Percentiles rank a stretch among this genome's conserved stretches.
phyloP scores from a whole-genome alignment of 805 yeast genomes.

The Jamesozyma hellenica region DNA sequence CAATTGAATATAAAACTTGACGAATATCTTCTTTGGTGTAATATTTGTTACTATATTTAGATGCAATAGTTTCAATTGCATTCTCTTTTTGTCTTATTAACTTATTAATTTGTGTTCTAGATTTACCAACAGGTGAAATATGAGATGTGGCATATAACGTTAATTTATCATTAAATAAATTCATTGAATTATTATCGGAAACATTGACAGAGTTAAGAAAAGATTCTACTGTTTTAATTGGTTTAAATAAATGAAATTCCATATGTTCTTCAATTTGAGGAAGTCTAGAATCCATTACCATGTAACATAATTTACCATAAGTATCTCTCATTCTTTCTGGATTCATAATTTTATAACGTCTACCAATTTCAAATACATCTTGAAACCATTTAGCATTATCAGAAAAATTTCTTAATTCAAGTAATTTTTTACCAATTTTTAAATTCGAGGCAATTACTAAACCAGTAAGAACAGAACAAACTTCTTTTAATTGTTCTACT shows the following conservation, averaged over 20 bases:
- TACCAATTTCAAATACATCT: constrained; percentile 61
- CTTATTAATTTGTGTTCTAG: constrained; percentile 43
- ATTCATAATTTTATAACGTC: constrained; percentile 75
- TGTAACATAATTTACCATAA: constrained; percentile 70
- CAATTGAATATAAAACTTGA: constrained; percentile 64
- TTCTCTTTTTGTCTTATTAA: constrained; percentile 57
- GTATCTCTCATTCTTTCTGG: constrained; percentile 74
- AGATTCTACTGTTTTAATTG: constrained; percentile 51
- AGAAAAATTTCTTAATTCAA: constrained; percentile 56
- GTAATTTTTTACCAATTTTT: constrained; percentile 55
- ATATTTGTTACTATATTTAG: constrained; percentile 35
- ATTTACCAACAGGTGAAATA: constrained; percentile 48
- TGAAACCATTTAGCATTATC: constrained; percentile 69
- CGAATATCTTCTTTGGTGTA: constrained; percentile 53
- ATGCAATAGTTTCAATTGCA: constrained; percentile 54
- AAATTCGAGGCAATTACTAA: constrained; percentile 68
- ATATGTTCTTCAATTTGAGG: constrained; percentile 60
- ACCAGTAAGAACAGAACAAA: constrained; percentile 72
- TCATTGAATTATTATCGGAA: constrained; percentile 28
- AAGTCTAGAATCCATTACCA: constrained; percentile 74
- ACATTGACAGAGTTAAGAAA: constrained; percentile 34
- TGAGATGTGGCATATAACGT: constrained; percentile 59
- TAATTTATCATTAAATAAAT: constrained; percentile 47
- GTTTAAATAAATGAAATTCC: constrained; percentile 69
- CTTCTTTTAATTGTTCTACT: constrained; percentile 59